A percentile compares a stretch with the other conserved stretches of the same genome.
These are phyloP conservation scores for Lophium mytilinum DNA, from an alignment of 495 filamentous ascomycete species.

Conservation along the genomic window DNA sequence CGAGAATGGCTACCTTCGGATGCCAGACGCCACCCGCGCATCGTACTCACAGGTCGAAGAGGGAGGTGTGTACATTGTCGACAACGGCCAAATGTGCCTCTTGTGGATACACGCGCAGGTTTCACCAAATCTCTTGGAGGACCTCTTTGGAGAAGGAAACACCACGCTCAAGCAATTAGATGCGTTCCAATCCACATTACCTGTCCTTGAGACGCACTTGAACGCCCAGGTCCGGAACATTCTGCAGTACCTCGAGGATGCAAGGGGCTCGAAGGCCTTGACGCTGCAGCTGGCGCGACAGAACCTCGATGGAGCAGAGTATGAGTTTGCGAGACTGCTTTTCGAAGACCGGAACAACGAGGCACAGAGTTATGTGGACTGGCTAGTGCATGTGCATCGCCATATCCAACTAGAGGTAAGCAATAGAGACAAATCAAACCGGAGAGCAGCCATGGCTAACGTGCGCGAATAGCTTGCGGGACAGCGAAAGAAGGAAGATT, in stretches of 20 bases:
- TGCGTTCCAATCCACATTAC: conserved; percentile 60
- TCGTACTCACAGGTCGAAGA: conserved; percentile 86
- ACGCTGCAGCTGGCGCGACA: conserved; percentile 88
- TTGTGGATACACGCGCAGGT: conserved; percentile 80
- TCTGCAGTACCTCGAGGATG: conserved; percentile 71
- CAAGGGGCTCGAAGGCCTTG: conserved; percentile 78
- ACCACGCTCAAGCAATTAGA: conserved; percentile 67
- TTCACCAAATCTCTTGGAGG: conserved; percentile 72
- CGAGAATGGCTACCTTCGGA: conserved; percentile 73
- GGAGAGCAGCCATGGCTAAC: no score
- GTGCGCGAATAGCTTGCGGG: conserved; percentile 48
- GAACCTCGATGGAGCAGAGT: conserved; percentile 90
- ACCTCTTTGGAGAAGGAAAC: conserved; percentile 78
- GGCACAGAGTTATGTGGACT: conserved; percentile 95
- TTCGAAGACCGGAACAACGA: conserved; percentile 97
- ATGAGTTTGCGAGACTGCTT: conserved; percentile 84
- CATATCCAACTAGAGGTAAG: conserved; percentile 81
- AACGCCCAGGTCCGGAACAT: conserved; percentile 94
- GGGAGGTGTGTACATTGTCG: conserved; percentile 93
- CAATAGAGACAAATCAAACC: conserved; percentile 1
- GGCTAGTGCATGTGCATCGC: conserved; percentile 92
- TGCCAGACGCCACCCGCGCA: conserved; percentile 55
- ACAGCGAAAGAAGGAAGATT: conserved; percentile 68
- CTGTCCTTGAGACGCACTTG: conserved; percentile 81
- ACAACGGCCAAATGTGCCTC: conserved; percentile 85